Percentiles rank a stretch among this genome's conserved stretches.
Evolutionary conservation across 2,329 filamentous ascomycete genomes (phyloP).

Genomic region (Nemania bipapillata): DNA sequence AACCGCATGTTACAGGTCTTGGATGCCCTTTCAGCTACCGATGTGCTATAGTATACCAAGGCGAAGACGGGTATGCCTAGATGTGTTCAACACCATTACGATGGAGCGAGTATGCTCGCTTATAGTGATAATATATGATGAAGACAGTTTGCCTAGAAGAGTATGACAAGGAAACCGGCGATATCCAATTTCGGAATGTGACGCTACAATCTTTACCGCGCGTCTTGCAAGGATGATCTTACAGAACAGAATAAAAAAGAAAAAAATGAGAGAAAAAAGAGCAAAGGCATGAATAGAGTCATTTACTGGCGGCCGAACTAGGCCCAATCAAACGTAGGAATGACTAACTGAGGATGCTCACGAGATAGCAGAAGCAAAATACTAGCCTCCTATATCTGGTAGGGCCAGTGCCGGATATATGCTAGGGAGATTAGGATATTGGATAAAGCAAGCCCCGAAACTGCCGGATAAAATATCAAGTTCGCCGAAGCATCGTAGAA

Average conservation of each 20-base stretch:
- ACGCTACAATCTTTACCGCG: conserved; percentile 7
- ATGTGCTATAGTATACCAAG: conserved; percentile 28
- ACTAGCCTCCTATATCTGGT: conserved; percentile 16
- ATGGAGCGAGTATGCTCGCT: conserved; percentile 24
- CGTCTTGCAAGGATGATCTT: background rate
- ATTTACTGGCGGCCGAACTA: conserved; percentile 15
- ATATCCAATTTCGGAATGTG: conserved; percentile 20
- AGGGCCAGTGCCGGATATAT: conserved; percentile 30
- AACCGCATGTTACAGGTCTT: conserved; percentile 61
- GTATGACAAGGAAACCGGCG: background rate
- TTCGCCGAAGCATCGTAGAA: conserved; percentile 9
- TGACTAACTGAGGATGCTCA: background rate
- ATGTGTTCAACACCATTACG: conserved; percentile 8
- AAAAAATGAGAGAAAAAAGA: conserved; percentile 2
- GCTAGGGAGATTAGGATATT: conserved; percentile 30
- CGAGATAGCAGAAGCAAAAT: conserved; percentile 19
- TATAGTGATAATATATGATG: conserved; percentile 34
- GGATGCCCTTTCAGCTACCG: conserved; percentile 5
- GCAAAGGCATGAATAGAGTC: background rate
- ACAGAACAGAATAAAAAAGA: background rate
- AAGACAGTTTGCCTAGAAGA: conserved; percentile 28
- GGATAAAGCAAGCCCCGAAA: conserved; percentile 32
- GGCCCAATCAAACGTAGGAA: background rate
- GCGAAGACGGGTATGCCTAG: conserved; percentile 28
- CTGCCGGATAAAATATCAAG: conserved; percentile 32